These are phyloP conservation scores for Kwoniella sp. DNA, from an alignment of 768 basidiomycete genomes.

Conservation along the genomic window DNA sequence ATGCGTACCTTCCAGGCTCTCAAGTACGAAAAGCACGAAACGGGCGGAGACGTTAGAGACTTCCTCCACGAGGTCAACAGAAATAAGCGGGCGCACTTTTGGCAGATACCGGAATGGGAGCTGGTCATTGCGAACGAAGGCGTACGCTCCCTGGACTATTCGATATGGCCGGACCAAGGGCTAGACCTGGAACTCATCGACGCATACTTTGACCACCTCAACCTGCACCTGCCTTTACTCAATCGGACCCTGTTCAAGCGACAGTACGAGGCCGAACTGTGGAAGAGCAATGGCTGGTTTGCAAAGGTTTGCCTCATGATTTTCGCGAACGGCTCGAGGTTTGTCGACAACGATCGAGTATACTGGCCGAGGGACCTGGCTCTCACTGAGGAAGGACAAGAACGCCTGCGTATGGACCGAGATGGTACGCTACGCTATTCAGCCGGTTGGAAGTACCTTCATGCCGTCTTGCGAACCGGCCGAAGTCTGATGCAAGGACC, in stretches of 20 bases:
- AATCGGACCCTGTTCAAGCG: constrained; percentile 67
- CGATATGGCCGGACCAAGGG: constrained; percentile 61
- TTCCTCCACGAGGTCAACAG: constrained; percentile 27
- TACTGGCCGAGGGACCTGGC: constrained; percentile 38
- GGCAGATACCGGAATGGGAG: constrained; percentile 50
- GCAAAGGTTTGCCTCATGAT: constrained; percentile 59
- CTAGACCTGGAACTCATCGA: constrained; percentile 59
- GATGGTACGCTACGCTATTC: constrained; percentile 38
- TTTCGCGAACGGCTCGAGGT: constrained; percentile 64
- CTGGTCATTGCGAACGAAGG: constrained; percentile 39
- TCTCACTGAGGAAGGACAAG: constrained; percentile 32
- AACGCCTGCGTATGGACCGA: constrained; percentile 21
- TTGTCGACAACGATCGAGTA: constrained; percentile 61
- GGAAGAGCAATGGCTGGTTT: constrained; percentile 58
- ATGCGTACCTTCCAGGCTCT: constrained; percentile 37
- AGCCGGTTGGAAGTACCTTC: constrained; percentile 55
- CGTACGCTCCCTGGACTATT: constrained; percentile 30
- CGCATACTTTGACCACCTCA: constrained; percentile 61
- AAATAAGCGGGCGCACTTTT: constrained; percentile 46
- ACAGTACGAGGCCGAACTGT: constrained; percentile 55
- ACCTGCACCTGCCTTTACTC: constrained; percentile 64
- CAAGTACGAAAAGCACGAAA: constrained; percentile 21
- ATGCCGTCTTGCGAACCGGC: constrained; percentile 62
- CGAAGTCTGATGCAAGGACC: constrained; percentile 60
- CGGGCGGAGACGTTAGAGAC: not conserved